phyloP scores from a whole-genome alignment of 2,329 filamentous ascomycete genomes.

The Penicillium sp. region DNA sequence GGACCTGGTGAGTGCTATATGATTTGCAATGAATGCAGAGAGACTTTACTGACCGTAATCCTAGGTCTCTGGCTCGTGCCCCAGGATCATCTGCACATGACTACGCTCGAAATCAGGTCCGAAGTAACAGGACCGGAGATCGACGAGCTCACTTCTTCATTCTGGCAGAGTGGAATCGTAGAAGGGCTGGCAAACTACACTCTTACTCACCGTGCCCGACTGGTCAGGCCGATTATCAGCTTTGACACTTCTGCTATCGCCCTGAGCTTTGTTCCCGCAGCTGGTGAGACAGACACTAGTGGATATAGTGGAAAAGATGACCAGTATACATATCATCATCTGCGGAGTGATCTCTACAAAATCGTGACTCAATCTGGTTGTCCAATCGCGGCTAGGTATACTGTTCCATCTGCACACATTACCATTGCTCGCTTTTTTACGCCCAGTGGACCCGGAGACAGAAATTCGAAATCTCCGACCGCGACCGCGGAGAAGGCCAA shows the following conservation, averaged over 20 bases:
- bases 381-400: slow-evolving; percentile 74
- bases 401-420: slow-evolving; percentile 85
- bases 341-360: slow-evolving; percentile 74
- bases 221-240: slow-evolving; percentile 78
- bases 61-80: slow-evolving; percentile 86
- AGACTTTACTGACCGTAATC: background rate
- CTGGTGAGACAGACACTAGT: slow-evolving; percentile 54
- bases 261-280: slow-evolving; percentile 79
- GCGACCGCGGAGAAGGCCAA: slow-evolving; percentile 52
- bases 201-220: slow-evolving; percentile 64
- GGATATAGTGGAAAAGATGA: slow-evolving; percentile 53
- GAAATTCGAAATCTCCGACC: slow-evolving; percentile 33
- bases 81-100: slow-evolving; percentile 74
- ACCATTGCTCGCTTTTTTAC: slow-evolving; percentile 80
- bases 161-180: slow-evolving; percentile 54
- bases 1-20: slow-evolving; percentile 59
- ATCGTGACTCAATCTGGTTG: slow-evolving; percentile 62
- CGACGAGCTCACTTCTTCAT: slow-evolving; percentile 55
- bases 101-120: slow-evolving; percentile 79
- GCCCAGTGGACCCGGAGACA: slow-evolving; percentile 55
- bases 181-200: slow-evolving; percentile 65
- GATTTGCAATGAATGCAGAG: background rate
- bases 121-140: slow-evolving; percentile 71
- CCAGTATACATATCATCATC: slow-evolving; percentile 82
- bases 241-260: slow-evolving; percentile 85